Base-by-base conservation (phyloP, 305 asterid species). In the Salvia sclarea region DNA sequence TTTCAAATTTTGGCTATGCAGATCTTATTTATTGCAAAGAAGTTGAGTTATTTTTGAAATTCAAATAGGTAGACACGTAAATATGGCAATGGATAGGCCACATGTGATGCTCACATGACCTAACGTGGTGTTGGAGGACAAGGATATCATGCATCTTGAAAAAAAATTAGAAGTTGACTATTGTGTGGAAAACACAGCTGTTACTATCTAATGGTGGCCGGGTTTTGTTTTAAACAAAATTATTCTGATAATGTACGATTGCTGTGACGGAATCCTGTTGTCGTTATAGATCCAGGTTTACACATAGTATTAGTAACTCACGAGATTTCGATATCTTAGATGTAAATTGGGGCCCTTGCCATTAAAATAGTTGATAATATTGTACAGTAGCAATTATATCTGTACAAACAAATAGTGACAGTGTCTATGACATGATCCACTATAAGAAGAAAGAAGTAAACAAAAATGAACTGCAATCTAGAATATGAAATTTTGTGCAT, bases 61-160 rank as follows among this genome's bases (percentile, higher is more conserved):
- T 59, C 30, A 66, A 40, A 64, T 16, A 3, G 16, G n/a, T 2
- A 8, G 71, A 55, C 66, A 35, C 33, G 37, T 45, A 38, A 45
- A 18, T 59, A 28, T 53, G 38, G 12, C 41, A 31, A 52, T 43
- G 17, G 65, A 61, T 74, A 25, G 71, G 67, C 7, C n/a, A 17
- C 71, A 53, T 53, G 74, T 71, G 74, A 38, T 24, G 50, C 21
- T 66, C 80, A 76, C 76, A 60, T 70, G 77, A 66, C 41, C 37
- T 60, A 66, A 76, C 74, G 57, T 71, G 80, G 59, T 59, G 17
- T 35, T 14, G 38, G 59, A 63, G 66, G 45, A 25, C 41, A 61
- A 55, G 28, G 45, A 62, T 40, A 17, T 24, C 12, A 62, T 58
- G 37, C 57, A 68, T 50, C 58, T 30, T 55, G 28, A 52, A 25